These are phyloP conservation scores for Cardamine resedifolia DNA, from an alignment of 345 rosid species.

Conservation along the genomic window DNA sequence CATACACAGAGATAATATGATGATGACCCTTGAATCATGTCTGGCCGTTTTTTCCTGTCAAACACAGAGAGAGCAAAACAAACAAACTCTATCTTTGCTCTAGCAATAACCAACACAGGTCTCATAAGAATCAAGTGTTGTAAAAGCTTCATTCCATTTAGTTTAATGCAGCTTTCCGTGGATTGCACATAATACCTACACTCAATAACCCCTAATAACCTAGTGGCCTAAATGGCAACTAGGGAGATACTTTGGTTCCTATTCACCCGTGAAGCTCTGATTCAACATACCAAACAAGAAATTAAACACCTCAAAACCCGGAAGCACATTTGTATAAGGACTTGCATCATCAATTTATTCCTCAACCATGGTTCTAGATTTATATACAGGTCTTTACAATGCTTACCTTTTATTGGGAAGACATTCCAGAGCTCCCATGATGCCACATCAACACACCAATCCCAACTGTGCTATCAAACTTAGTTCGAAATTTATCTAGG, in stretches of 20 bases:
- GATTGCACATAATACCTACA: neutral
- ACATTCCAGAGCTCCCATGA: neutral
- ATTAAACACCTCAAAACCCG: neutral
- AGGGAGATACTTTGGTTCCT: neutral
- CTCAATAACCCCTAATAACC: neutral
- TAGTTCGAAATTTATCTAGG: neutral
- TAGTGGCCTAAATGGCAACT: neutral
- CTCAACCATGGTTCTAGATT: neutral
- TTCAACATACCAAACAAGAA: neutral
- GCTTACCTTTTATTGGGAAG: neutral
- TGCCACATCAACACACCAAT: slow-evolving; percentile 15
- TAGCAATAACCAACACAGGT: neutral
- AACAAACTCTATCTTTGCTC: neutral
- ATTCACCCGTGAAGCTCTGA: neutral
- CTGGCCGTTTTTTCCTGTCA: slow-evolving; percentile 8
- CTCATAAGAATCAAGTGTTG: neutral
- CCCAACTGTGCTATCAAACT: slow-evolving; percentile 4
- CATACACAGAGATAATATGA: neutral
- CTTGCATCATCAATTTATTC: neutral
- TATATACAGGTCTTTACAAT: neutral
- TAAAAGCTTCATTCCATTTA: neutral
- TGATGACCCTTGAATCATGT: neutral
- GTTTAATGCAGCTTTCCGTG: neutral
- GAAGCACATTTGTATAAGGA: neutral
- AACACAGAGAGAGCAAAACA: neutral